Evolutionary conservation across 495 filamentous ascomycete genomes (phyloP), one percentile per base, ranked within the genome.

Genomic region (Neurospora cerealis): DNA sequence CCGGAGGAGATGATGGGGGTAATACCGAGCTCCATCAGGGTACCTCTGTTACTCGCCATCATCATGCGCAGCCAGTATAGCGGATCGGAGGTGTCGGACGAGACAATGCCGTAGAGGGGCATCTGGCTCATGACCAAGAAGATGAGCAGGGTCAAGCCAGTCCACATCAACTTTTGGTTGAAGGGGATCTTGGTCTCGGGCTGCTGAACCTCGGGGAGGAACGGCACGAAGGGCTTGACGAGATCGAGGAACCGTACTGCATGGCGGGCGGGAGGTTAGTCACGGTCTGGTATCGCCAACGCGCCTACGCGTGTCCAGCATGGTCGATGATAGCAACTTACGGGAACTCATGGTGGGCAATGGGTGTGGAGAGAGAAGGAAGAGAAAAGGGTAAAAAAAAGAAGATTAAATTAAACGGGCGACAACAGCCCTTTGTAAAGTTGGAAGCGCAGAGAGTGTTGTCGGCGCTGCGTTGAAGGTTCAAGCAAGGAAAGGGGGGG

Each of bases 51-150:
- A 92, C 93, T 96, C 79, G 96, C 96, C 88, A 98, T 86, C 94
- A 99, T 97, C 95, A 98, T 98, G 81, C 96, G 91, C 78, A 99
- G 89, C 96, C 96, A 99, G 91, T 98, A 99, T 80, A 99, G 86
- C 75, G 96, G 96, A 86, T 99, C 96, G 54, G 93, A 96, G 71
- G 91, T 94, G 85, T 99, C 96, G 75, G 95, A 97, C 72, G 95
- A 96, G 76, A 97, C 94, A 83, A 96, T 97, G 83, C 94, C 93
- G 78, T 96, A 97, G 75, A 96, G 85, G 74, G 96, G 96, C 96
- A 99, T 98, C 85, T 99, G 96, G 85, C 93, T 97, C 96, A 99
- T 99, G 82, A 99, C 95, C 91, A 99, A 87, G 89, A 98, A 99
- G 86, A 98, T 96, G 80, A 98, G 85, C 77, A 98, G 87, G 72